Base-by-base conservation (phyloP, 106 monocot genomes). In the Hemerocallis citrina region DNA sequence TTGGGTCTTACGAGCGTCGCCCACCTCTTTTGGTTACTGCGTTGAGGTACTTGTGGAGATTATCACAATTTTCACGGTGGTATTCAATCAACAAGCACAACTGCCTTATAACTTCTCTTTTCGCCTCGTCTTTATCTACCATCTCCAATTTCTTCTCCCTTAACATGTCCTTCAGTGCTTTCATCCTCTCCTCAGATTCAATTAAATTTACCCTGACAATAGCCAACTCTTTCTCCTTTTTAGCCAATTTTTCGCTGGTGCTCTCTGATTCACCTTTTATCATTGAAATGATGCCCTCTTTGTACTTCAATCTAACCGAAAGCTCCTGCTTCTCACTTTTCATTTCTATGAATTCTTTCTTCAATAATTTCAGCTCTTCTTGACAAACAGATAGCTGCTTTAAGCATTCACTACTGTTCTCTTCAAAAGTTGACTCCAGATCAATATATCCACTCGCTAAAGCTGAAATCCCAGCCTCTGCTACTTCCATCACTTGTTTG, bases 41-140 rank as follows among this genome's bases (percentile, higher is more conserved):
- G n/a, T 64, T 54, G 41, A 89, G 42, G 19, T 72, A 36, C 35
- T 63, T 41, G 34, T 21, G 13, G 15, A 87, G 72, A 55, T 77
- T 52, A 40, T 77, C 57, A 17, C 76, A 79, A 23, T 86, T 92
- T 30, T 92, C 86, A 1, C 77, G 59, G 52, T 86, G 75, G 59
- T 88, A 87, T n/a, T 88, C 88, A 14, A 93, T 85, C 42, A 66
- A 29, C 55, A 74, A 29, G 67, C 84, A 88, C 58, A 93, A 51
- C 68, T 88, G 92, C 57, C 78, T 78, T 46, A 93, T 85, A 0
- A 73, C 92, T 59, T 88, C 88, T 38, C 78, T 81, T 67, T 93
- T 93, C 70, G 78, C 88, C 34, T 88, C 73, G 32, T 77, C 61
- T 46, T 59, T 74, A 50, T 50, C 57, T 19, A 61, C 9, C 55